Evolutionary conservation across 2,329 filamentous ascomycete species (phyloP), one percentile per base, ranked within the genome.

Genomic region (Parastagonospora avenae): DNA sequence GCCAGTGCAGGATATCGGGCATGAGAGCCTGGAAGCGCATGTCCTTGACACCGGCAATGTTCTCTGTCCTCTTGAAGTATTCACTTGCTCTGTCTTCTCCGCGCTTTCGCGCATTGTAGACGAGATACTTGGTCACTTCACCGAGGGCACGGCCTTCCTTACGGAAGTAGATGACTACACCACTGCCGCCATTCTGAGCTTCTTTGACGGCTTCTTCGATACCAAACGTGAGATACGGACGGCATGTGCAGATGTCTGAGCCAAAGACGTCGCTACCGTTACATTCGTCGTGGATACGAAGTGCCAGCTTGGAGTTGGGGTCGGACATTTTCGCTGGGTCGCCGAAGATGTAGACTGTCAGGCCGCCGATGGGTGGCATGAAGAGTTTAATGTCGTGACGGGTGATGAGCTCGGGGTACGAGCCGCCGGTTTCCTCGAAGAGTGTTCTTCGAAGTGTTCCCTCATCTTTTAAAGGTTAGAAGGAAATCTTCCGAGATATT

Each of bases 11-110:
- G 60, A 97, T 96, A 73, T 96, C 92, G 30, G 94, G 93, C 94
- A 97, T 97, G 47, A 99, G 81, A 27, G 93, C 93, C 79, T 97
- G 94, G 82, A 97, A 97, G 33, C 94, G 87, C 93, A 97, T 97
- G 71, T 89, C 81, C 71, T 96, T 96, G 60, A 97, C 93, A 54
- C 94, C 94, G 8, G 94, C 94, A 71, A 99, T 95, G 72, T 97
- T 96, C 76, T 97, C 93, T n/a, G 93, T 97, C 50, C 94, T 84
- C 76, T 93, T 89, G 80, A 97, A 97, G 77, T 97, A 97, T 74
- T 96, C 91, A 64, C 89, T 93, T 16, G 92, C 92, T 52, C 69
- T 84, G 75, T 92, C 89, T 57, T 85, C 83, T 59, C 89, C 89
- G 64, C 89, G 86, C 77, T 93, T 94, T 33, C 73, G 60, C 35